phyloP scores from a whole-genome alignment of 495 filamentous ascomycete species.

The Lasiosphaeris hirsuta region DNA sequence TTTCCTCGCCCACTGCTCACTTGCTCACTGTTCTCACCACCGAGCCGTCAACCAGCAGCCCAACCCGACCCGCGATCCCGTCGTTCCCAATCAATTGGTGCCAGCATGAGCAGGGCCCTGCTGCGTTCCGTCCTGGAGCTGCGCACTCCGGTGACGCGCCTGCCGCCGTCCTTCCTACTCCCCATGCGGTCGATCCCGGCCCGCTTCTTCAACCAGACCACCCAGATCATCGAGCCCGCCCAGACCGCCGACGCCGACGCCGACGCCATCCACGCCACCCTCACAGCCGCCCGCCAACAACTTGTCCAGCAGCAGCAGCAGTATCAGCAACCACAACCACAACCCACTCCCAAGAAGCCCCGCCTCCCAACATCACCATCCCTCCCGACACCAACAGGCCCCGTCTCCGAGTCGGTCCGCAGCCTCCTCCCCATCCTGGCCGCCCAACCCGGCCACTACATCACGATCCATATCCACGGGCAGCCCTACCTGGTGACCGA shows the following conservation, averaged over 20 bases:
- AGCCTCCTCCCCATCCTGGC: conserved; percentile 72
- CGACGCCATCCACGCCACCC: not conserved
- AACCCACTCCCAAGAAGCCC: conserved; percentile 19
- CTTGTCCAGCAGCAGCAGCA: conserved; percentile 19
- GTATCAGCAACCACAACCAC: conserved; percentile 12
- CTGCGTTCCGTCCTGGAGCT: conserved; percentile 49
- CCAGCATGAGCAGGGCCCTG: conserved; percentile 43
- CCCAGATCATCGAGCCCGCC: conserved; percentile 28
- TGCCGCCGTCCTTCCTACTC: conserved; percentile 32
- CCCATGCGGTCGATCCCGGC: conserved; percentile 22
- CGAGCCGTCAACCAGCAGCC: not conserved
- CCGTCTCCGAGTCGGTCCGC: conserved; percentile 55
- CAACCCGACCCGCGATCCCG: not conserved
- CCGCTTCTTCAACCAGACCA: conserved; percentile 30
- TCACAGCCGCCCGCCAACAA: not conserved
- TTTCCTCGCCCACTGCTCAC: not conserved
- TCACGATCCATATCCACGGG: conserved; percentile 81
- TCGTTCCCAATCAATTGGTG: not conserved
- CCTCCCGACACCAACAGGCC: conserved; percentile 52
- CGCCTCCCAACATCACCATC: conserved; percentile 39
- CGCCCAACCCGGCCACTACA: conserved; percentile 79
- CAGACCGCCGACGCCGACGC: conserved; percentile 5
- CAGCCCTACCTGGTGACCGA: conserved; percentile 84
- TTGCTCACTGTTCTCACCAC: not conserved
- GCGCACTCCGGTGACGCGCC: conserved; percentile 33